These are phyloP conservation scores for Pyrenopolyporus hunteri DNA, from an alignment of 495 filamentous ascomycete species.

Conservation along the genomic window DNA sequence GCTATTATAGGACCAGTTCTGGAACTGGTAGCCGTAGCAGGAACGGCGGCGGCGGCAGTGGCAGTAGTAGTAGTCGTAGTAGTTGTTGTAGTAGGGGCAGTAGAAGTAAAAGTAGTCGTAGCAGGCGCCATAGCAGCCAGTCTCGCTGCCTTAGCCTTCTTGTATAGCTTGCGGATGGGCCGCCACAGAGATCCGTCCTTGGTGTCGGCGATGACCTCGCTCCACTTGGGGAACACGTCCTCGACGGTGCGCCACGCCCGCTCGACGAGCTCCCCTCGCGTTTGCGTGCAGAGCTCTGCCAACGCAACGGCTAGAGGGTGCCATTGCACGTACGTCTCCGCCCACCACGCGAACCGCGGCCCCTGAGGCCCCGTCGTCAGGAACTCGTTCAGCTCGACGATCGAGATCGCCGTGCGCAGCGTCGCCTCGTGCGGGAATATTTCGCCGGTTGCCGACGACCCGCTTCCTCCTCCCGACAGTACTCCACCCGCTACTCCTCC, in stretches of 20 bases:
- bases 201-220: slow-evolving; percentile 55
- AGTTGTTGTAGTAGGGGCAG: background rate
- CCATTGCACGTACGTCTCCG: slow-evolving; percentile 72
- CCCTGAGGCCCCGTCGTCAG: slow-evolving; percentile 28
- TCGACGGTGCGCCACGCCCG: slow-evolving; percentile 68
- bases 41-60: background rate
- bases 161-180: slow-evolving; percentile 68
- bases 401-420: slow-evolving; percentile 43
- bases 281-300: slow-evolving; percentile 68
- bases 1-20: too few relatives aligned
- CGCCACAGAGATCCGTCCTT: slow-evolving; percentile 69
- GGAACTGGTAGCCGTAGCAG: too few relatives aligned
- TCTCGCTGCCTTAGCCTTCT: slow-evolving; percentile 60
- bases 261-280: slow-evolving; percentile 62
- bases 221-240: slow-evolving; percentile 61
- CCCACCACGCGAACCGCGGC: slow-evolving; percentile 42
- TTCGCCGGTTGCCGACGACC: background rate
- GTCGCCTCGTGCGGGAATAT: slow-evolving; percentile 36
- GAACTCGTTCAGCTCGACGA: slow-evolving; percentile 41
- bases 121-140: slow-evolving; percentile 15
- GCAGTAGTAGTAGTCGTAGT: background rate
- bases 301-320: slow-evolving; percentile 73
- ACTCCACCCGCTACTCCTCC: background rate
- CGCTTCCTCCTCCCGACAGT: background rate
- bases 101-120: slow-evolving; percentile 2